These are phyloP conservation scores for Lachancea sp. DNA, from an alignment of 805 yeast genomes.

Conservation along the genomic window DNA sequence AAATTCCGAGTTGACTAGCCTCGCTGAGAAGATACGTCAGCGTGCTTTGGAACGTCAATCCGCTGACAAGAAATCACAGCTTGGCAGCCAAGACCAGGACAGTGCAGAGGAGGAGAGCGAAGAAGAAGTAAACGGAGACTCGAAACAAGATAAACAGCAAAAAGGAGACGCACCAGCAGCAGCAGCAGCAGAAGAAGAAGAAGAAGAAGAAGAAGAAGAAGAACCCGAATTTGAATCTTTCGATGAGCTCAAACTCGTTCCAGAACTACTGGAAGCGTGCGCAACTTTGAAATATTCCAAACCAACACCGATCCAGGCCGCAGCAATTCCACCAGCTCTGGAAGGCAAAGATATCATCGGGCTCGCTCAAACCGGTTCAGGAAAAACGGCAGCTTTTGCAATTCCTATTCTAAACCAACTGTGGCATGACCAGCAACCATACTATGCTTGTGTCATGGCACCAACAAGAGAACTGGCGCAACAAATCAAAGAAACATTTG, in stretches of 20 bases:
- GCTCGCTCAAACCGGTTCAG: slow-evolving; percentile 95
- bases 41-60: slow-evolving; percentile 34
- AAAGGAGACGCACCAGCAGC: slow-evolving; percentile 10
- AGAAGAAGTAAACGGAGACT: slow-evolving; percentile 6
- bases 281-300: slow-evolving; percentile 62
- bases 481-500: slow-evolving; percentile 90
- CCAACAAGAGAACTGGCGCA: slow-evolving; percentile 83
- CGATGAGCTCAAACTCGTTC: slow-evolving; percentile 56
- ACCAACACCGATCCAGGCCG: slow-evolving; percentile 93
- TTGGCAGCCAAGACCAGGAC: slow-evolving; percentile 12
- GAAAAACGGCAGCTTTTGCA: slow-evolving; percentile 98
- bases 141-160: slow-evolving; percentile 8
- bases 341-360: slow-evolving; percentile 92
- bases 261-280: slow-evolving; percentile 76
- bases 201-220: slow-evolving; percentile 11
- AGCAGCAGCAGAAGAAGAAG: slow-evolving; percentile 10
- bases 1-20: slow-evolving; percentile 33
- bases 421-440: slow-evolving; percentile 84
- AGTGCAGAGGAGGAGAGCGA: slow-evolving; percentile 8
- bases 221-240: slow-evolving; percentile 37
- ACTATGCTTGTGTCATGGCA: slow-evolving; percentile 80
- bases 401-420: slow-evolving; percentile 87
- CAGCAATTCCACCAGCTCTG: slow-evolving; percentile 85
- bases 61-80: slow-evolving; percentile 17
- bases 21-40: slow-evolving; percentile 51